Percentiles rank a stretch among this genome's conserved stretches.
Evolutionary conservation across 208 protist species (phyloP).

Genomic region (Trypanosoma cruzi): DNA sequence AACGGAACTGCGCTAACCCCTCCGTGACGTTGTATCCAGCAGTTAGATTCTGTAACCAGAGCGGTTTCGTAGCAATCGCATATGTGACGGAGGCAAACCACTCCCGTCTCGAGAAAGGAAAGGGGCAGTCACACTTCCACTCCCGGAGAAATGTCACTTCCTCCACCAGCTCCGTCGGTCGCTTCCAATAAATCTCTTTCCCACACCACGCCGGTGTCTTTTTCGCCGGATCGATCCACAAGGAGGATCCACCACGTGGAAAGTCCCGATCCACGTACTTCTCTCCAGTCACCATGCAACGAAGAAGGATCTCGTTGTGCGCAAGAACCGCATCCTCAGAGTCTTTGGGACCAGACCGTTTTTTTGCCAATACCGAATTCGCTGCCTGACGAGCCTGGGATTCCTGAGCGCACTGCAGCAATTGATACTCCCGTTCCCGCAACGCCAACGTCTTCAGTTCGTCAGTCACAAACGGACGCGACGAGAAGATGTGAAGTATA

Average conservation of each 20-base stretch:
- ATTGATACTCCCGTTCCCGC: slow-evolving; percentile 36
- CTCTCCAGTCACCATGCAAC: slow-evolving; percentile 40
- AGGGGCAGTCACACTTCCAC: slow-evolving; percentile 46
- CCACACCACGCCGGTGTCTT: slow-evolving; percentile 49
- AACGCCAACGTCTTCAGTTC: slow-evolving; percentile 26
- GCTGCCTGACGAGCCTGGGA: slow-evolving; percentile 33
- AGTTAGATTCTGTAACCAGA: slow-evolving; percentile 60
- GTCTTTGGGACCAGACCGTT: slow-evolving; percentile 15
- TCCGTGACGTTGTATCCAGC: slow-evolving; percentile 59
- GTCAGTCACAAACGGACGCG: slow-evolving; percentile 49
- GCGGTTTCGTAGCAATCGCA: slow-evolving; percentile 66
- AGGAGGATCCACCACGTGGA: slow-evolving; percentile 70
- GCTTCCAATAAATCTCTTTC: slow-evolving; percentile 56
- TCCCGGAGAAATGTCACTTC: slow-evolving; percentile 30
- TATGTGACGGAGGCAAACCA: slow-evolving; percentile 83
- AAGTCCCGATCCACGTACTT: slow-evolving; percentile 83
- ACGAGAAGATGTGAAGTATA: slow-evolving; percentile 67
- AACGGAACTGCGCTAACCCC: slow-evolving; percentile 88
- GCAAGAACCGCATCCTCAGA: slow-evolving; percentile 20
- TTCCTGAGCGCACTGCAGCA: slow-evolving; percentile 51
- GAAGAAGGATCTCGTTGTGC: slow-evolving; percentile 52
- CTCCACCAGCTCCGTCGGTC: slow-evolving; percentile 42
- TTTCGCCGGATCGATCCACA: slow-evolving; percentile 73
- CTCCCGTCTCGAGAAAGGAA: slow-evolving; percentile 51
- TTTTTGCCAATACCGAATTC: slow-evolving; percentile 21